phyloP scores from a whole-genome alignment of 208 protist species.

The Angomonas ambiguus region DNA sequence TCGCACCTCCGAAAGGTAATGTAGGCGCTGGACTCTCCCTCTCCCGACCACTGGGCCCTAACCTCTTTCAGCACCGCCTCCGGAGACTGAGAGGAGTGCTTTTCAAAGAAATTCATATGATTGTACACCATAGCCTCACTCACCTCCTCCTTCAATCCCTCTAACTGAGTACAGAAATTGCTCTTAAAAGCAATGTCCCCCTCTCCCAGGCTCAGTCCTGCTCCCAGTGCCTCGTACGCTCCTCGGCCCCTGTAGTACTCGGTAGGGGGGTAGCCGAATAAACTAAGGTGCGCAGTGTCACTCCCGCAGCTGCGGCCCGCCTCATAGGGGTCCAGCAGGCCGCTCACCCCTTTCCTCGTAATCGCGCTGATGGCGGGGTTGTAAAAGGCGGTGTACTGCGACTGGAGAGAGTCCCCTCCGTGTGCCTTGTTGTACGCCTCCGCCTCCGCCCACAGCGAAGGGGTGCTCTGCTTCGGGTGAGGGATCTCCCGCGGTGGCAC shows the following conservation, averaged over 20 bases:
- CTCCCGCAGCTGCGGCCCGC: constrained; percentile 63
- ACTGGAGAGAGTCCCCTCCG: constrained; percentile 7
- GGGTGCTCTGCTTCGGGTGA: background rate
- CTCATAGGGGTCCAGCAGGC: constrained; percentile 66
- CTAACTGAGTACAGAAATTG: constrained; percentile 55
- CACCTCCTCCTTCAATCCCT: constrained; percentile 18
- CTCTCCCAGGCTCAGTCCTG: constrained; percentile 47
- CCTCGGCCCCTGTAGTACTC: constrained; percentile 67
- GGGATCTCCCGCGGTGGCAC: constrained; percentile 15
- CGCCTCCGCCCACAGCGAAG: background rate
- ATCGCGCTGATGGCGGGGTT: constrained; percentile 48
- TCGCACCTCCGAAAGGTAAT: constrained; percentile 65
- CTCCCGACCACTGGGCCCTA: background rate
- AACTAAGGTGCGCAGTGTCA: constrained; percentile 68
- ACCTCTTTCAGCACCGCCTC: constrained; percentile 9
- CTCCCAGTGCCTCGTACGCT: constrained; percentile 61
- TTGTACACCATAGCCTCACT: background rate
- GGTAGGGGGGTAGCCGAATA: constrained; percentile 62
- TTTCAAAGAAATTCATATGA: constrained; percentile 17
- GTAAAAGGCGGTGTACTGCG: constrained; percentile 12
- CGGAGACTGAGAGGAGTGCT: constrained; percentile 23
- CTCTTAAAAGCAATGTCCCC: constrained; percentile 73
- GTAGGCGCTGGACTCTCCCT: constrained; percentile 13
- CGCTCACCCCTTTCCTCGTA: constrained; percentile 43
- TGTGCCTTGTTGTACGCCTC: background rate